Evolutionary conservation across 768 basidiomycete species (phyloP), one percentile per base, ranked within the genome.

Genomic region (Russula sp.): DNA sequence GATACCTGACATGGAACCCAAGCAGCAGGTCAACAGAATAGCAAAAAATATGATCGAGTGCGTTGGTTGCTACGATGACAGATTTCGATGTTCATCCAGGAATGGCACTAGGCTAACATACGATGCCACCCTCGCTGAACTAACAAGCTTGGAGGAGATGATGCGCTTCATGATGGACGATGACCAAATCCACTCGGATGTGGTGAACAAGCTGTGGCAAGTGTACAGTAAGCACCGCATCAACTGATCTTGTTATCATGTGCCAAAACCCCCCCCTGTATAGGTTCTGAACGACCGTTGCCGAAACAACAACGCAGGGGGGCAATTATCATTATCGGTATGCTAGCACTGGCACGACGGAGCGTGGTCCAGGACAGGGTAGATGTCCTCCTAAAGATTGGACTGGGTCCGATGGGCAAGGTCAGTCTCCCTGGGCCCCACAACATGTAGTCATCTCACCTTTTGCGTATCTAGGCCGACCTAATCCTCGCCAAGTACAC

Each of bases 41-140:
- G 84, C 96, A 7, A 95, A 93, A 77, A 97, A 98, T 70, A 90
- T 99, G 83, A 91, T 99, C 50, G 91, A 97, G 97, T 97, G 58
- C 36, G 85, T 74, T 36, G 4, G 14, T 32, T 14, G 52, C 34
- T 35, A 43, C 32, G 16, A 45, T 45, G 32, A 1, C 58, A 18
- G 5, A 45, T 18, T 29, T 25, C 48, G 43, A 11, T 38, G 36
- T 47, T 64, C 36, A 56, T 45, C 7, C 18, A 42, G 11, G 5
- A 59, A 32, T 61, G 35, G 48, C 38, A 47, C 43, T 62, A 98
- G 96, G 71, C 78, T 88, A 45, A 98, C 97, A 0, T 95, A 93
- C 69, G 84, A 88, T 16, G 90, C 96, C 1, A 95, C 93, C 0
- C 78, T 99, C 32, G 97, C 97, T 1, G 95, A 98, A 71, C 76